These are phyloP conservation scores for Piloderma croceum DNA, from an alignment of 768 basidiomycete genomes.

Conservation along the genomic window DNA sequence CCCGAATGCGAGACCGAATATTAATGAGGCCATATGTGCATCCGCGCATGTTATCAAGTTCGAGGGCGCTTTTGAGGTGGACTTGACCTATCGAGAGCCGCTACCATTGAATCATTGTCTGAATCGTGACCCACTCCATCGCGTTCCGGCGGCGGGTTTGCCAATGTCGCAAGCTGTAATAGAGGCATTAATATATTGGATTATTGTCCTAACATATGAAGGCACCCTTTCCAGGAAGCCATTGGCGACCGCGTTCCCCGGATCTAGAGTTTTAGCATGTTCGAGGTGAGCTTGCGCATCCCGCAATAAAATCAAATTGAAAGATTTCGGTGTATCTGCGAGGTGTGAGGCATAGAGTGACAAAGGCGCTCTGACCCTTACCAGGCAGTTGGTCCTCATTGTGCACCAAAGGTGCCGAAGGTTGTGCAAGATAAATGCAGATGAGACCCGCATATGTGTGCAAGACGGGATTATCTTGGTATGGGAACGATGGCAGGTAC, in stretches of 20 bases:
- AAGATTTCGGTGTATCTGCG: slow-evolving; percentile 6
- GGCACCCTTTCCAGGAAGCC: slow-evolving; percentile 50
- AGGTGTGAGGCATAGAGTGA: too few species aligned
- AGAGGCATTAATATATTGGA: slow-evolving; percentile 13
- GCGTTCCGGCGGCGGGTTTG: slow-evolving; percentile 12
- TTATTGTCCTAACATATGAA: slow-evolving; percentile 8
- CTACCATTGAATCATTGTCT: slow-evolving; percentile 32
- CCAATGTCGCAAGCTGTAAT: slow-evolving; percentile 5
- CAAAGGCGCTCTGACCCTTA: too few species aligned
- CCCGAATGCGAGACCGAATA: too few species aligned
- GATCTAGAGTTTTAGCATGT: slow-evolving; percentile 55
- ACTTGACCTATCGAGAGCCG: slow-evolving; percentile 1
- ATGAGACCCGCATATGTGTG: slow-evolving; percentile 82
- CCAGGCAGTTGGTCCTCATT: too few species aligned
- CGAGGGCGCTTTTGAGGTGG: slow-evolving; percentile 1
- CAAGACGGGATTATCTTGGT: slow-evolving; percentile 71
- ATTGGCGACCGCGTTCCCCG: slow-evolving; percentile 46
- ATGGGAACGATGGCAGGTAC: slow-evolving; percentile 84
- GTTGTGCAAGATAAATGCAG: slow-evolving; percentile 56
- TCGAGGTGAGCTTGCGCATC: slow-evolving; percentile 63
- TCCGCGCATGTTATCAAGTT: too few species aligned
- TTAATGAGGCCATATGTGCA: too few species aligned
- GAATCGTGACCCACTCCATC: slow-evolving; percentile 19
- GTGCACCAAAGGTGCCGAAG: slow-evolving; percentile 9
- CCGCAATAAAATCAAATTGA: slow-evolving; percentile 35